A percentile compares a stretch with the other conserved stretches of the same genome.
phyloP scores from a whole-genome alignment of 1,139 yeast genomes.

The Magnusiomyces tetraspermus region DNA sequence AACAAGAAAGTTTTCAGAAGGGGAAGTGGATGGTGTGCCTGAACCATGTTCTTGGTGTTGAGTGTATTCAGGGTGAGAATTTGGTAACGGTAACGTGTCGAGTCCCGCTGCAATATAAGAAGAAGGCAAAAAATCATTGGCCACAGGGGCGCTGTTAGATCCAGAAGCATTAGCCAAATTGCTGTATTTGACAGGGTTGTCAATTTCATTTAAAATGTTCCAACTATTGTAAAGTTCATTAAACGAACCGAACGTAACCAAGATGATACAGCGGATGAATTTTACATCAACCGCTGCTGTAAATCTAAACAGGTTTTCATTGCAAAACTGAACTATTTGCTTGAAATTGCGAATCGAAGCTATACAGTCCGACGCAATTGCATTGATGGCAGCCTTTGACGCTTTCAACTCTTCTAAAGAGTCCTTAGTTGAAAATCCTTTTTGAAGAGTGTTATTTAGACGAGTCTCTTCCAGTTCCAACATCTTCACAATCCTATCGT shows the following conservation, averaged over 20 bases:
- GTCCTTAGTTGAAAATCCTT: constrained; percentile 5
- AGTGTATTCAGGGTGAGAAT: neutral
- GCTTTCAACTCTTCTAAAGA: constrained; percentile 10
- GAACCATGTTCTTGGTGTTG: neutral
- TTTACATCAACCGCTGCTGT: constrained; percentile 48
- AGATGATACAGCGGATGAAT: constrained; percentile 61
- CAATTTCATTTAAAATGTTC: constrained; percentile 26
- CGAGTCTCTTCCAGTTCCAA: constrained; percentile 18
- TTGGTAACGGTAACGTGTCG: neutral
- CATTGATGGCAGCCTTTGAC: neutral
- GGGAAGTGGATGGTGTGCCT: neutral
- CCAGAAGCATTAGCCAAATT: neutral
- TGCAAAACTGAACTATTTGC: constrained; percentile 19
- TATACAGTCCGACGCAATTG: constrained; percentile 12
- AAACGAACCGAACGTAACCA: constrained; percentile 63
- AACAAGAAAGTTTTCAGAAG: neutral
- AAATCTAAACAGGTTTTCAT: constrained; percentile 20
- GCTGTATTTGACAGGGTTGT: constrained; percentile 6
- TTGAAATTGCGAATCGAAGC: constrained; percentile 12
- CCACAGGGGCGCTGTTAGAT: neutral
- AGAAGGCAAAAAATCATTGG: neutral
- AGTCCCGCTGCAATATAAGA: neutral
- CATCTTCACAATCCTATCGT: constrained; percentile 20
- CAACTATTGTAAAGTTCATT: constrained; percentile 71
- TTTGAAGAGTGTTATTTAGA: neutral